Evolutionary conservation across 345 rosid genomes (phyloP).

Genomic region (Balakata baccata): DNA sequence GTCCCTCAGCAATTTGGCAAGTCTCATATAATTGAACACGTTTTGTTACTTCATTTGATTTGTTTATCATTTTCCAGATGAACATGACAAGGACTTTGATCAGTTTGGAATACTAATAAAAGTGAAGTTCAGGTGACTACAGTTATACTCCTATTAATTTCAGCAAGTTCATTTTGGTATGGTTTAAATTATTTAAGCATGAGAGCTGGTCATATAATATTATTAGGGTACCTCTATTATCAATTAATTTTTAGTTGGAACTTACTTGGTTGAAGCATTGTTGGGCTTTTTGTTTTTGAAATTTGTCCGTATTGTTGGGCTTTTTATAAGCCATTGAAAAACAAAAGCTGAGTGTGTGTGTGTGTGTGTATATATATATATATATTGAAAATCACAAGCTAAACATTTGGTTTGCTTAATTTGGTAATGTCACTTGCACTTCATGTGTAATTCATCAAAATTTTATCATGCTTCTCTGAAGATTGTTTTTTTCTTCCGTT

Average conservation of each 20-base stretch:
- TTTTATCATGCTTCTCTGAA: not conserved
- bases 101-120: constrained; percentile 79
- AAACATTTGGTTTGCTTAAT: not conserved
- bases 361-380: no score
- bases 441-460: not conserved
- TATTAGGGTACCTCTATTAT: not conserved
- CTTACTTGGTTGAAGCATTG: not conserved
- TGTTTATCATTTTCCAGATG: constrained; percentile 49
- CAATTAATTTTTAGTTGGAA: not conserved
- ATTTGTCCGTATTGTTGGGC: not conserved
- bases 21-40: not conserved
- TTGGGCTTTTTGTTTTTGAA: not conserved
- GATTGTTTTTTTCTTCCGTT: constrained; percentile 1
- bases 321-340: not conserved
- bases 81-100: constrained; percentile 76
- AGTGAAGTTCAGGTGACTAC: constrained; percentile 79
- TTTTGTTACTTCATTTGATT: constrained; percentile 16
- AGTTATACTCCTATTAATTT: constrained; percentile 6
- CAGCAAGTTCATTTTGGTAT: not conserved
- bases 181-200: not conserved
- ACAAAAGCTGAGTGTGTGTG: not conserved
- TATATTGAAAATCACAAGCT: no score
- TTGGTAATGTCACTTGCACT: not conserved
- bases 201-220: not conserved
- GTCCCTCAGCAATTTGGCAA: not conserved